Percentiles rank a stretch among this genome's conserved stretches.
Conservation (phyloP, 257 asterid genomes). For the Sherardia arvensis region DNA sequence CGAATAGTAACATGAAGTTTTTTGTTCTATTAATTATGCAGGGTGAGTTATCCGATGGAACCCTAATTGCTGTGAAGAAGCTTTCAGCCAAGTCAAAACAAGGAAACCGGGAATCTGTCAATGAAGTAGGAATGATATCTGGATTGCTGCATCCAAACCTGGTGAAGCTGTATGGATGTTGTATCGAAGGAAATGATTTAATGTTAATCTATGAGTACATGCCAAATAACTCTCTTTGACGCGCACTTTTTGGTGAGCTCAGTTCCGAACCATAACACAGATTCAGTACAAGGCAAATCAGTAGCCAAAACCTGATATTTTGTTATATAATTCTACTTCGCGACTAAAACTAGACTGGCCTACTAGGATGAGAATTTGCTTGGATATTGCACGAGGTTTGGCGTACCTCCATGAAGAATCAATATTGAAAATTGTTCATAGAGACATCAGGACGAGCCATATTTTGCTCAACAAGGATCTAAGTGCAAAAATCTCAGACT, state of each 20-base stretch:
- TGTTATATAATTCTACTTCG: slow-evolving; percentile 15
- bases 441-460: slow-evolving; percentile 85
- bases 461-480: slow-evolving; percentile 71
- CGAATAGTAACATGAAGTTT: no score
- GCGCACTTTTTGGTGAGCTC: slow-evolving; percentile 34
- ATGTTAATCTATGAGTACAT: background rate
- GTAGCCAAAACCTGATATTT: background rate
- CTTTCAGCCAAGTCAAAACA: background rate
- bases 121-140: background rate
- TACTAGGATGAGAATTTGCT: slow-evolving; percentile 58
- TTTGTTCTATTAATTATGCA: no score
- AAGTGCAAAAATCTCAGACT: slow-evolving; percentile 79
- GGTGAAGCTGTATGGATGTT: background rate
- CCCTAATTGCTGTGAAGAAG: background rate
- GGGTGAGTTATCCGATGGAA: background rate
- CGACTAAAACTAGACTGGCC: slow-evolving; percentile 69
- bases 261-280: background rate
- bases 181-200: background rate
- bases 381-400: slow-evolving; percentile 75
- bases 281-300: no score
- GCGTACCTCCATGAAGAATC: slow-evolving; percentile 90
- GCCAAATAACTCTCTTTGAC: background rate
- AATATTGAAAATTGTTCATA: slow-evolving; percentile 67
- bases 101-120: background rate
- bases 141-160: background rate